Evolutionary conservation across 495 filamentous ascomycete species (phyloP).

Genomic region (Penicillium coffeae): DNA sequence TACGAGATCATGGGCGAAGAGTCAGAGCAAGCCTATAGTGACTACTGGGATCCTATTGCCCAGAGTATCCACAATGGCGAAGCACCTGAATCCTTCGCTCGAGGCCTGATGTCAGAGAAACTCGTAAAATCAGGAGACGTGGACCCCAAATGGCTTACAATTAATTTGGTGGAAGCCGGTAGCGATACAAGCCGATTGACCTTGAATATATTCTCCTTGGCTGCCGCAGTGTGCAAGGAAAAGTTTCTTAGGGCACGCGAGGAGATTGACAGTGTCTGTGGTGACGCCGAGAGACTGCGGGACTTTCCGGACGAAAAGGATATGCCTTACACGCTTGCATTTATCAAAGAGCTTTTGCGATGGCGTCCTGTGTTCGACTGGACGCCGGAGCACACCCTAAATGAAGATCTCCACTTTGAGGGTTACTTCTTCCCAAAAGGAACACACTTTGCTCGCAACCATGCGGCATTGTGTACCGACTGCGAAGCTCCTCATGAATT

Average conservation of each 20-base stretch:
- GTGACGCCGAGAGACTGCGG: slow-evolving; percentile 30
- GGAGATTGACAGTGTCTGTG: slow-evolving; percentile 40
- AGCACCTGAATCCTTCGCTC: slow-evolving; percentile 24
- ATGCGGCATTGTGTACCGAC: slow-evolving; percentile 25
- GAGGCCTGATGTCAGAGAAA: slow-evolving; percentile 31
- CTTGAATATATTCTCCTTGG: slow-evolving; percentile 38
- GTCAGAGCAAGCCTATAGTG: slow-evolving; percentile 28
- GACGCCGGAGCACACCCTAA: slow-evolving; percentile 27
- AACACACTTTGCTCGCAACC: slow-evolving; percentile 35
- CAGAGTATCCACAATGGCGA: slow-evolving; percentile 17
- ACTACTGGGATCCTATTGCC: slow-evolving; percentile 34
- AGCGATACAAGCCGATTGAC: slow-evolving; percentile 40
- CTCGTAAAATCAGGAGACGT: slow-evolving; percentile 34
- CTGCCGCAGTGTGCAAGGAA: slow-evolving; percentile 26
- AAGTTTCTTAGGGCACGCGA: slow-evolving; percentile 24
- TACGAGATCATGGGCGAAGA: slow-evolving; percentile 28
- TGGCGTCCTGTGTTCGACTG: slow-evolving; percentile 34
- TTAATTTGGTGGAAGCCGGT: slow-evolving; percentile 40
- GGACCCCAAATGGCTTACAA: slow-evolving; percentile 43
- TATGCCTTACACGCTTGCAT: slow-evolving; percentile 29
- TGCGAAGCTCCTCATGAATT: slow-evolving; percentile 30
- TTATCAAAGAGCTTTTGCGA: slow-evolving; percentile 32
- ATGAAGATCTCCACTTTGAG: slow-evolving; percentile 48
- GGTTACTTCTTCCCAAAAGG: slow-evolving; percentile 47
- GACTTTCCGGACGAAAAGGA: slow-evolving; percentile 18